A percentile compares a stretch with the other conserved stretches of the same genome.
These are phyloP conservation scores for Guyanaporus albipodus DNA, from an alignment of 768 basidiomycete species.

Conservation along the genomic window DNA sequence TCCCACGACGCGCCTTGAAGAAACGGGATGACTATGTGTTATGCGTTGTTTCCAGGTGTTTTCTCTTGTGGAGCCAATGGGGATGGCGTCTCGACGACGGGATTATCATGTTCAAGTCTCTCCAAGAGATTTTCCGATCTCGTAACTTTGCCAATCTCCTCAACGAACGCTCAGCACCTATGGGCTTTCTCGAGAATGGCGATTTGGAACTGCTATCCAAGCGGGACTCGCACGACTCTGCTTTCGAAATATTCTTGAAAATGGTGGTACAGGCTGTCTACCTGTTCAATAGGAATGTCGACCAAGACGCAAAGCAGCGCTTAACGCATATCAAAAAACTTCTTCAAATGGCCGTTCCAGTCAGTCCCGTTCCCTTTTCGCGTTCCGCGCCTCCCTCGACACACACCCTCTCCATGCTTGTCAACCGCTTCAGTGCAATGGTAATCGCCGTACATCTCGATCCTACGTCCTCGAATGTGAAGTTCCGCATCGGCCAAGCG, in stretches of 20 bases:
- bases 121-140: conserved; percentile 71
- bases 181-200: conserved; percentile 59
- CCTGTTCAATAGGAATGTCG: conserved; percentile 32
- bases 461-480: conserved; percentile 42
- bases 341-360: conserved; percentile 66
- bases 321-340: conserved; percentile 58
- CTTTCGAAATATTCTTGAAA: conserved; percentile 79
- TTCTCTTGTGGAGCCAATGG: conserved; percentile 73
- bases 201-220: conserved; percentile 51
- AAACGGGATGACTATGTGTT: conserved; percentile 70
- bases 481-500: conserved; percentile 58
- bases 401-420: conserved; percentile 67
- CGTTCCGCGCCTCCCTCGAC: conserved; percentile 45
- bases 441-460: conserved; percentile 69
- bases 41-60: conserved; percentile 66
- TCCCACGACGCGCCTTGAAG: conserved; percentile 37
- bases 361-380: conserved; percentile 64
- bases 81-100: conserved; percentile 64
- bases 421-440: conserved; percentile 77
- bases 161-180: conserved; percentile 60
- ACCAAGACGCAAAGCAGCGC: conserved; percentile 32
- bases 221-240: conserved; percentile 56
- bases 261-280: conserved; percentile 63
- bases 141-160: conserved; percentile 73
- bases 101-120: conserved; percentile 52